phyloP scores from a whole-genome alignment of 2,329 filamentous ascomycete genomes.

The Xylaria sp. region DNA sequence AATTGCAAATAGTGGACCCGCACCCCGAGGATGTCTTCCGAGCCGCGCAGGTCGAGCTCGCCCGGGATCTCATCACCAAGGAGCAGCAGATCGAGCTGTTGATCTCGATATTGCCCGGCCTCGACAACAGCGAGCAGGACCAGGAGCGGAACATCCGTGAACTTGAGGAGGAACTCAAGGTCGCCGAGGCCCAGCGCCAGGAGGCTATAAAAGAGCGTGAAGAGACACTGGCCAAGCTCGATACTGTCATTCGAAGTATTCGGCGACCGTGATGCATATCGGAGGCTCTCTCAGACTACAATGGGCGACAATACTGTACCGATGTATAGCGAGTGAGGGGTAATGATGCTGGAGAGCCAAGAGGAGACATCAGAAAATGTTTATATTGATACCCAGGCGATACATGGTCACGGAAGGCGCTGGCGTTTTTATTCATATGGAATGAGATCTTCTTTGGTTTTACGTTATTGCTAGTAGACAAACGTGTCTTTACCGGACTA shows the following conservation, averaged over 20 bases:
- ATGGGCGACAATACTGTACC: not conserved
- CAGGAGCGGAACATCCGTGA: slow-evolving; percentile 75
- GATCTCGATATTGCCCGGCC: slow-evolving; percentile 78
- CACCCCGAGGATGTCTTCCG: slow-evolving; percentile 72
- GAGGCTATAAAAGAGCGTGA: slow-evolving; percentile 73
- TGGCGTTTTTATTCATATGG: slow-evolving; percentile 37
- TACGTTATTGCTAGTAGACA: not conserved
- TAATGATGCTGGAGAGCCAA: not conserved
- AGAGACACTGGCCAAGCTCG: slow-evolving; percentile 68
- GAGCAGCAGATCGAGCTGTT: slow-evolving; percentile 85
- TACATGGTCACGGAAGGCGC: slow-evolving; percentile 20
- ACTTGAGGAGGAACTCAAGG: slow-evolving; percentile 72
- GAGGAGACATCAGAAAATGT: slow-evolving; percentile 4
- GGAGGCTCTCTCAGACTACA: not conserved
- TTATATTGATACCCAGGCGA: slow-evolving; percentile 43
- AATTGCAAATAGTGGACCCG: slow-evolving; percentile 63
- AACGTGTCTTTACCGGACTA: not conserved
- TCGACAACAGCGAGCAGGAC: slow-evolving; percentile 81
- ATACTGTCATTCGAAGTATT: slow-evolving; percentile 67
- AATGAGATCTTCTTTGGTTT: slow-evolving; percentile 14
- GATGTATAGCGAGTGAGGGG: not conserved
- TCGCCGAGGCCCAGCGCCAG: slow-evolving; percentile 70
- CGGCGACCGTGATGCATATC: slow-evolving; percentile 60
- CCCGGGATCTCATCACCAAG: slow-evolving; percentile 79
- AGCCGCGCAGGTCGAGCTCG: slow-evolving; percentile 76